Conservation (phyloP, 768 basidiomycete species). For the Suillus tomentosus region DNA sequence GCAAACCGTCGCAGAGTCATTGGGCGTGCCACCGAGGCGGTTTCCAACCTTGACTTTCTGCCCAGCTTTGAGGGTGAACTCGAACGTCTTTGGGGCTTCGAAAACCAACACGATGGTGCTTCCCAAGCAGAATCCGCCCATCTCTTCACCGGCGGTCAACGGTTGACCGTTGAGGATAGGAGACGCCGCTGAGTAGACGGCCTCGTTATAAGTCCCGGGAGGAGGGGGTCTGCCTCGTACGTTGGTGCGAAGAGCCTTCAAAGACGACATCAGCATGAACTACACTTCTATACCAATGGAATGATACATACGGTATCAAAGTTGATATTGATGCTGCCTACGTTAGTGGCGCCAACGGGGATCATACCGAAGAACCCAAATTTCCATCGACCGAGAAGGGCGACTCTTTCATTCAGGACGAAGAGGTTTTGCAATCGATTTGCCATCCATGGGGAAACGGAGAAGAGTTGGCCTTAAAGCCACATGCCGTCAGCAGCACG, state of each 20-base stretch:
- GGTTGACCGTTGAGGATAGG: conserved; percentile 87
- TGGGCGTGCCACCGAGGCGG: conserved; percentile 60
- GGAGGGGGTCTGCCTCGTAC: conserved; percentile 71
- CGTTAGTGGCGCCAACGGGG: conserved; percentile 97
- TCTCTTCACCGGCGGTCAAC: conserved; percentile 84
- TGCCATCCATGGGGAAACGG: conserved; percentile 95
- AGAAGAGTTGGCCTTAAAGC: conserved; percentile 82
- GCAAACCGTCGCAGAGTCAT: conserved; percentile 26
- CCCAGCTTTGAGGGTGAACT: conserved; percentile 74
- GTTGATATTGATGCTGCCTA: conserved; percentile 93
- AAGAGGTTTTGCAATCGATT: conserved; percentile 90
- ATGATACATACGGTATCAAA: conserved; percentile 74
- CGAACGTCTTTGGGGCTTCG: conserved; percentile 86
- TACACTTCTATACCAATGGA: not conserved
- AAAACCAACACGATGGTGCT: conserved; percentile 97
- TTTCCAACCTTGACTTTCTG: conserved; percentile 89
- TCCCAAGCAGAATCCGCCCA: conserved; percentile 96
- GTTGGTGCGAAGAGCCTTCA: conserved; percentile 88
- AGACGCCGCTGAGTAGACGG: conserved; percentile 86
- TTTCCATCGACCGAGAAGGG: conserved; percentile 91
- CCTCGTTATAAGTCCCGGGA: conserved; percentile 88
- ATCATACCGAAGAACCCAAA: conserved; percentile 97
- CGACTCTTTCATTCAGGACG: conserved; percentile 97
- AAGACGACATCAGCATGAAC: conserved; percentile 10
- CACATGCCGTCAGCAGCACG: not conserved